These are phyloP conservation scores for Epichloe gansuensis DNA, from an alignment of 2,329 filamentous ascomycete species.

Conservation along the genomic window DNA sequence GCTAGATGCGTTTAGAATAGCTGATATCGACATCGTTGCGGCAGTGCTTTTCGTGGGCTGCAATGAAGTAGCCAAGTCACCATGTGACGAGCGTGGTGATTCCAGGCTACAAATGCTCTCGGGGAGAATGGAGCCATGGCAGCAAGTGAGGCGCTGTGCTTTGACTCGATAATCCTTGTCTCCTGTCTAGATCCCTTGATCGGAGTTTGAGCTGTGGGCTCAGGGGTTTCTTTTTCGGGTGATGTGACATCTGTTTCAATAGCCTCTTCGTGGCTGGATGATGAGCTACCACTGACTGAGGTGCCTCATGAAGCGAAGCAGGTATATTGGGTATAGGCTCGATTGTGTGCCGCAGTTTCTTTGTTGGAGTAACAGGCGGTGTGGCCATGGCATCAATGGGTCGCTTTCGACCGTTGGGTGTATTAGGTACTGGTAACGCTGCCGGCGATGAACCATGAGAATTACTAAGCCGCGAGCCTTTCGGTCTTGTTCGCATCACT, in stretches of 20 bases:
- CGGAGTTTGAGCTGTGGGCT: constrained; percentile 21
- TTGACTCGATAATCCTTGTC: constrained; percentile 6
- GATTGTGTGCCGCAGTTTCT: constrained; percentile 29
- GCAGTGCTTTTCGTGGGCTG: constrained; percentile 6
- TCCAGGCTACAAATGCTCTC: constrained; percentile 16
- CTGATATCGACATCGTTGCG: constrained; percentile 21
- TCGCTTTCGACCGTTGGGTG: constrained; percentile 24
- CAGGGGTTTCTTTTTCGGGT: constrained; percentile 36
- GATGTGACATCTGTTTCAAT: constrained; percentile 35
- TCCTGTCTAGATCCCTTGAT: constrained; percentile 8
- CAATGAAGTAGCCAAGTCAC: not conserved
- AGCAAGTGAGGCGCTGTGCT: constrained; percentile 1
- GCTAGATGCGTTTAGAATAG: constrained; percentile 19
- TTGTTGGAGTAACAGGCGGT: constrained; percentile 43
- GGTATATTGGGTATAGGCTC: constrained; percentile 13
- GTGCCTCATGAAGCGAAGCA: constrained; percentile 24
- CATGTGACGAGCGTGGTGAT: constrained; percentile 14
- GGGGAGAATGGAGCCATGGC: constrained; percentile 18
- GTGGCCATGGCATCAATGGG: constrained; percentile 34
- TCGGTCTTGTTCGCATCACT: constrained; percentile 28
- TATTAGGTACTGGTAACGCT: constrained; percentile 17
- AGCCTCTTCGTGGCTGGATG: constrained; percentile 17
- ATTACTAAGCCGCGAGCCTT: constrained; percentile 20
- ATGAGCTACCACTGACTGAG: constrained; percentile 20
- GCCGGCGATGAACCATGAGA: constrained; percentile 22